phyloP scores from a whole-genome alignment of 139 green algal genomes.

The Haematococcus lacustris region DNA sequence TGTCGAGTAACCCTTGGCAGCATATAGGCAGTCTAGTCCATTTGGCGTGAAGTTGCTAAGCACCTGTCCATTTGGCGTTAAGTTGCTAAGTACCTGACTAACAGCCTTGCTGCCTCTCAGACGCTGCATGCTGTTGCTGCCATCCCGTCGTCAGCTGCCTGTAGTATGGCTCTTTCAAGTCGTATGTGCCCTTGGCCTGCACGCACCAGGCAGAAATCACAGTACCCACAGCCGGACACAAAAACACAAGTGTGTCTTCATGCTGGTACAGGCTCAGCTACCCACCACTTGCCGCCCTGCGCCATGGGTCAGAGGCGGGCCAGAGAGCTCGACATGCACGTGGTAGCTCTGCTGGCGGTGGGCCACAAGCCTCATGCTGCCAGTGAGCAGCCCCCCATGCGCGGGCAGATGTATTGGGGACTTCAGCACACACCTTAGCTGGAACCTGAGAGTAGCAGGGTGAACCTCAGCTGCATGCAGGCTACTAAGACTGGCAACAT shows the following conservation, averaged over 20 bases:
- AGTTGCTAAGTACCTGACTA: no score
- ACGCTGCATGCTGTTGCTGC: background rate
- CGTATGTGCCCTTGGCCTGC: slow-evolving; percentile 46
- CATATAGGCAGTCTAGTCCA: no score
- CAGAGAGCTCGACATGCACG: slow-evolving; percentile 55
- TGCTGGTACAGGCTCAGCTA: background rate
- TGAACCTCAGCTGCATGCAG: no score
- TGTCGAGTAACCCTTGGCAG: no score
- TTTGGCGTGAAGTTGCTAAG: no score
- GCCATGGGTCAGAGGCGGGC: slow-evolving; percentile 33
- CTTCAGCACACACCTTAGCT: slow-evolving; percentile 61
- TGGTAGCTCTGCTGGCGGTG: slow-evolving; percentile 78
- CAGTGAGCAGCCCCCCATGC: slow-evolving; percentile 31
- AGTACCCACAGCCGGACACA: background rate
- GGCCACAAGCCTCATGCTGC: slow-evolving; percentile 52
- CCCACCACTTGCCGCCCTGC: slow-evolving; percentile 30
- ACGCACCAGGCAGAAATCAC: background rate
- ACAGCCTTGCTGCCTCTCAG: no score
- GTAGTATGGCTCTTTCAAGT: slow-evolving; percentile 92
- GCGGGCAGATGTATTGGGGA: background rate
- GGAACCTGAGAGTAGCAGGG: no score
- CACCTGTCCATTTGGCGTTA: no score
- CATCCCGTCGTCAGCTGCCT: slow-evolving; percentile 36
- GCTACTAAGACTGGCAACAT: no score
- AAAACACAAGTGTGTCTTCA: background rate